Evolutionary conservation across 2,329 filamentous ascomycete species (phyloP).

Genomic region (Nectriaceae sp.): DNA sequence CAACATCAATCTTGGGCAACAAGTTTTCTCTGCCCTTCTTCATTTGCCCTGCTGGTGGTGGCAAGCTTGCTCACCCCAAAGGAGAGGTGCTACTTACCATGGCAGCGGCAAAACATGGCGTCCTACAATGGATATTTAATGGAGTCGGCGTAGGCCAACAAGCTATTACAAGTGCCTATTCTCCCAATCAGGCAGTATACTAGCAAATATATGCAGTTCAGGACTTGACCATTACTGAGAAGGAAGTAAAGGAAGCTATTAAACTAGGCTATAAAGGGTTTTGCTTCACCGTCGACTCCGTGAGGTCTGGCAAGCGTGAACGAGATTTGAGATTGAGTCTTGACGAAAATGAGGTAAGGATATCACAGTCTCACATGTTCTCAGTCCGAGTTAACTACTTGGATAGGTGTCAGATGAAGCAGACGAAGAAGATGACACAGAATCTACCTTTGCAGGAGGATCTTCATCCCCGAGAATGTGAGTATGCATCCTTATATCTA

Average conservation of each 20-base stretch:
- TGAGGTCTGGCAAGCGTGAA: background rate
- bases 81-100: slow-evolving; percentile 5
- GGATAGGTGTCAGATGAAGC: background rate
- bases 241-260: slow-evolving; percentile 2
- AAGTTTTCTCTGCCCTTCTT: slow-evolving; percentile 3
- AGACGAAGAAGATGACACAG: background rate
- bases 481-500: too few relatives aligned
- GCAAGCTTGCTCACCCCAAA: slow-evolving; percentile 2
- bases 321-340: background rate
- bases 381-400: too few relatives aligned
- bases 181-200: slow-evolving; percentile 1
- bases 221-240: slow-evolving; percentile 2
- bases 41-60: slow-evolving; percentile 7
- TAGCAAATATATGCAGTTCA: slow-evolving; percentile 8
- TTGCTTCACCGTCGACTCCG: slow-evolving; percentile 4
- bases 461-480: background rate
- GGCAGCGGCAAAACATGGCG: slow-evolving; percentile 2
- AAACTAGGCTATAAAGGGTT: slow-evolving; percentile 3
- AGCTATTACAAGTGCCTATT: too few relatives aligned
- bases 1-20: background rate
- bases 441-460: background rate
- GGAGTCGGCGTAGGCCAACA: slow-evolving; percentile 1
- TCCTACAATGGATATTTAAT: slow-evolving; percentile 7
- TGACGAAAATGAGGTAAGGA: too few relatives aligned
- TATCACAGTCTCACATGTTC: too few relatives aligned